Evolutionary conservation across 2,329 filamentous ascomycete species (phyloP), one percentile per base, ranked within the genome.

Genomic region (Ilyonectria destructans): DNA sequence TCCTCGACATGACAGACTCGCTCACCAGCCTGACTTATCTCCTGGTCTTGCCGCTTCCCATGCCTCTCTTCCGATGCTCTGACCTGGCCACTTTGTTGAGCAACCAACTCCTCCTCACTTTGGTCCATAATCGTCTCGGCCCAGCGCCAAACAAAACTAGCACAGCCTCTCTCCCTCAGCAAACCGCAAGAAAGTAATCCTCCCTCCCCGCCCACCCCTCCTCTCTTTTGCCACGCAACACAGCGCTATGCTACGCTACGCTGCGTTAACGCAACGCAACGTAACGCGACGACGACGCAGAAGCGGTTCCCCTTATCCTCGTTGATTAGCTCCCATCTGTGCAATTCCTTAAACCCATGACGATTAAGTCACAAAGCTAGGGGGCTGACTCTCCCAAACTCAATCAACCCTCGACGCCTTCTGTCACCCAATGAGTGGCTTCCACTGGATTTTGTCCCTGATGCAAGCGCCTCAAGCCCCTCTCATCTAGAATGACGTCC

Each of bases 371-470:
- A 46, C 37, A 40, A 48, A 54, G 56, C 37, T 43, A 65, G 40
- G 40, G 62, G 62, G 57, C 62, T 59, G 62, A 58, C 55, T 54
- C 48, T 46, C 21, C 13, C 54, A 64, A 64, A 64, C 62, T 64
- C 62, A 64, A 46, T 58, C 62, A 58, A 54, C 48, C 37, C 60
- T 62, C 55, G 62, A 64, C 48, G 35, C 26, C 29, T 54, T 46
- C 48, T 37, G 35, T 45, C 29, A 35, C 37, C 62, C 56, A 65
- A 65, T 65, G 56, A 54, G 59, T 58, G 29, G 48, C 48, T 52
- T 43, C 51, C 33, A 23, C 21, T 17, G 33, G 33, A 15, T 31
- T 7, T 51, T 29, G 46, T 65, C 56, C 56, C 56, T 65, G 56
- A 55, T 54, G 23, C 46, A 65, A 64, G 48, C 26, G 55, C 56